phyloP scores from a whole-genome alignment of 2,329 filamentous ascomycete genomes.

The Thielaviopsis musarum region DNA sequence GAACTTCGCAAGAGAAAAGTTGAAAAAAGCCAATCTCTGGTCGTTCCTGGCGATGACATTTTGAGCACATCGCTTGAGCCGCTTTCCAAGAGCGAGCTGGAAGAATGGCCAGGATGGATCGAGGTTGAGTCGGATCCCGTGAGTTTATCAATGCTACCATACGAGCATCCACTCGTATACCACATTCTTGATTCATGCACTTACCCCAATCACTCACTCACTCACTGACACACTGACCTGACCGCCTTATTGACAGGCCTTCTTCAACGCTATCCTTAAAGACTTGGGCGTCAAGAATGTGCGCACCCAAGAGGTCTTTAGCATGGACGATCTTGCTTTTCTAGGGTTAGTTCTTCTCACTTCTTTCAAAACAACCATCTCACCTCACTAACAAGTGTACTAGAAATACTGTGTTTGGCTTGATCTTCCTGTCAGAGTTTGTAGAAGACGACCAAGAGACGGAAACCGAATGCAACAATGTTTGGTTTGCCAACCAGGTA shows the following conservation, averaged over 20 bases:
- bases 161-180: background rate
- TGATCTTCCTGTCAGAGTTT: slow-evolving; percentile 80
- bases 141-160: slow-evolving; percentile 18
- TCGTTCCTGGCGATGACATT: slow-evolving; percentile 20
- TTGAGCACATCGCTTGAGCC: slow-evolving; percentile 30
- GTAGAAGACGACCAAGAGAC: slow-evolving; percentile 33
- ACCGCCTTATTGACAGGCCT: slow-evolving; percentile 33
- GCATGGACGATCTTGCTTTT: slow-evolving; percentile 50
- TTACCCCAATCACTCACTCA: background rate
- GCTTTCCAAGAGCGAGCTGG: slow-evolving; percentile 33
- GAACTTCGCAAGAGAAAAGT: background rate
- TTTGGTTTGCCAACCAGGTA: slow-evolving; percentile 95
- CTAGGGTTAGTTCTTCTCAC: slow-evolving; percentile 40
- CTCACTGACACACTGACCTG: slow-evolving; percentile 6
- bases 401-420: slow-evolving; percentile 59
- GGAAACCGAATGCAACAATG: slow-evolving; percentile 36
- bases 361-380: background rate
- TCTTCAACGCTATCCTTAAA: slow-evolving; percentile 72
- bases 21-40: background rate
- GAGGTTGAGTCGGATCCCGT: slow-evolving; percentile 87
- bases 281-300: slow-evolving; percentile 61
- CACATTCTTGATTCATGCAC: slow-evolving; percentile 9
- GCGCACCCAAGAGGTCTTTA: slow-evolving; percentile 60
- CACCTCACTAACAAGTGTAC: background rate
- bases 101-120: slow-evolving; percentile 55